Base-by-base conservation (phyloP, 169 alveolate species). In the Theileria annulata region DNA sequence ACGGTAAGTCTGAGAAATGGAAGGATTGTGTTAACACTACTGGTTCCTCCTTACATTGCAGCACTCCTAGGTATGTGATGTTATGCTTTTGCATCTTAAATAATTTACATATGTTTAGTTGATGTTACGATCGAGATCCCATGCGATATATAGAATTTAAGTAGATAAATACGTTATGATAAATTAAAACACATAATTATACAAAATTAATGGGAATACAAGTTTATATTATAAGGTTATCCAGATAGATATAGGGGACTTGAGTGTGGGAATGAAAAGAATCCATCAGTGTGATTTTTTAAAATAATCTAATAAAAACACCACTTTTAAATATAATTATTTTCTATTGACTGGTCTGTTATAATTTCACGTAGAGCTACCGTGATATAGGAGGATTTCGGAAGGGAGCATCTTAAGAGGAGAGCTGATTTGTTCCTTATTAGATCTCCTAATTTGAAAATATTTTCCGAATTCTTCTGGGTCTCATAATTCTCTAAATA, bases 341-440 rank as follows among this genome's bases (percentile, higher is more conserved):
- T 76, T 48, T 82, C 89, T 31, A 75, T 27, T 9, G 86, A 69
- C 37, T 75, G 67, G 49, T 75, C 82, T 31, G 79, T 15, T 19
- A 82, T 51, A 27, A 82, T 71, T 49, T 82, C 89, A n/a, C 89
- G 49, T n/a, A 82, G 68, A 3, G 89, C 89, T 28, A 74, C 58
- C 25, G 89, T 82, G 51, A 82, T 49, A 76, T 82, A 82, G 17
- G 81, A 82, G 23, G 89, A 82, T 51, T 77, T 82, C 25, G 86
- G 89, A 25, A 82, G 72, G 15, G 86, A 64, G 62, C 89, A 82
- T 60, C 66, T 75, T 21, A 82, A 67, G 47, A 66, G 76, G 37
- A 82, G 42, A 0, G 89, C 77, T 28, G 59, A 17, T 31, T 49
- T 69, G 66, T 69, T 48, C 48, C 12, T 48, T 48, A 69, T 28